Base-by-base conservation (phyloP, 2,329 filamentous ascomycete species). In the Trichophyton schoenleinii region DNA sequence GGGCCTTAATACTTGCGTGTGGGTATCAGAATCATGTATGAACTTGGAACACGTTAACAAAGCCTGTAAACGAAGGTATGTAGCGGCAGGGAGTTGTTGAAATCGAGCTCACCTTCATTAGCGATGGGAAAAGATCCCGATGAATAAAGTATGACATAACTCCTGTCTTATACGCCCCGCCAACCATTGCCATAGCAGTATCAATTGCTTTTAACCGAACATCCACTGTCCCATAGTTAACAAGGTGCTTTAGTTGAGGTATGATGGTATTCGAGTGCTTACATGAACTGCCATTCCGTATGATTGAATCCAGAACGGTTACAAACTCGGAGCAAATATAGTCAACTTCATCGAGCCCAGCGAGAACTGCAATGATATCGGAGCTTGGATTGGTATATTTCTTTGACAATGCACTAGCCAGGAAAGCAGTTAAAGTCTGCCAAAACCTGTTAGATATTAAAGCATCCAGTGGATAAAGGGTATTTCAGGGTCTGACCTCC, bases 71-170 rank as follows among this genome's bases (percentile, higher is more conserved):
- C 3, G 34, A 38, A 34, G 28, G 28, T 6, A 15, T 20, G 46
- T 13, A 38, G n/a, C 59, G 25, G 28, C 5, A 6, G 42, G 7
- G 28, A 31, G 36, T 11, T 31, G 28, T 31, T 31, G 22, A 34
- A 34, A 6, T 18, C n/a, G 49, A 6, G 13, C 77, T 61, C 72
- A 94, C 90, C 84, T 95, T 96, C 84, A 96, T 96, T 60, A 97
- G 81, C 7, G 91, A 87, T 20, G 92, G 92, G 70, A 99, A 99
- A 41, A 97, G 80, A 71, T 99, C 94, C 66, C 90, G 82, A 70
- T 97, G 91, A 46, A 94, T 94, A 70, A 99, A 90, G 74, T 97
- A 99, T 0, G 91, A 95, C 60, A 96, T 81, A 22, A 99, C 80
- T 57, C 90, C 94, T 3, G 94, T 97, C 74, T 95, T 91, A 73